Evolutionary conservation across 2,329 filamentous ascomycete species (phyloP), one percentile per base, ranked within the genome.

Genomic region (Curvularia sp.): DNA sequence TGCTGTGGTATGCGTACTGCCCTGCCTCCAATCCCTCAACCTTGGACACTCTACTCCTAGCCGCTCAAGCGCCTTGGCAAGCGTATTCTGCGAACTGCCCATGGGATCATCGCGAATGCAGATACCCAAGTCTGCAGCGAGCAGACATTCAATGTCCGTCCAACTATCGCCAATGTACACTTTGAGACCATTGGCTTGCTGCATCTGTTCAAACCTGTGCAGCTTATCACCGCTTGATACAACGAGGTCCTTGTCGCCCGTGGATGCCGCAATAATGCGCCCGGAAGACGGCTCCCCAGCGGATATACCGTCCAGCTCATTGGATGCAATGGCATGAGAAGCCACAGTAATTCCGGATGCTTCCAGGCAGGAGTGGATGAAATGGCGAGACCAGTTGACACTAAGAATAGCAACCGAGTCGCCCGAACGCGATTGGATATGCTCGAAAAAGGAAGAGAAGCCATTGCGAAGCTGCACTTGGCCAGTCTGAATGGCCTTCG

Each of bases 81-180:
- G 61, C 36, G 65, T 73, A 48, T 71, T 72, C 42, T 77, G 74
- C 9, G 69, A 68, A n/a, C 70, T 71, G 0, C 63, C 67, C 63
- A 76, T 70, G 3, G 71, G 68, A 6, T 77, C 71, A 50, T 81
- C 78, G 4, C 76, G 70, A 12, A 81, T 74, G 64, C 80, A 82
- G 3, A 83, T 77, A 1, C 81, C 81, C 18, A 82, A 47, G 59
- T 82, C 79, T 2, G 80, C 80, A 18, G 69, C 73, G 3, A 80
- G 62, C 1, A 83, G 67, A 45, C 77, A 78, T 43, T 81, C 80
- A 19, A 82, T 77, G 57, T 83, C 81, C 1, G 80, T 82, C 46
- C 76, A 71, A 12, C 79, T 81, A 58, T 83, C 81, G 8, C 81
- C 81, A 10, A 82, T 67, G 57, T 83, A 83, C 5, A 83, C 66